Conservation (phyloP, 1,139 yeast species). For the Waltiozyma sp. region DNA sequence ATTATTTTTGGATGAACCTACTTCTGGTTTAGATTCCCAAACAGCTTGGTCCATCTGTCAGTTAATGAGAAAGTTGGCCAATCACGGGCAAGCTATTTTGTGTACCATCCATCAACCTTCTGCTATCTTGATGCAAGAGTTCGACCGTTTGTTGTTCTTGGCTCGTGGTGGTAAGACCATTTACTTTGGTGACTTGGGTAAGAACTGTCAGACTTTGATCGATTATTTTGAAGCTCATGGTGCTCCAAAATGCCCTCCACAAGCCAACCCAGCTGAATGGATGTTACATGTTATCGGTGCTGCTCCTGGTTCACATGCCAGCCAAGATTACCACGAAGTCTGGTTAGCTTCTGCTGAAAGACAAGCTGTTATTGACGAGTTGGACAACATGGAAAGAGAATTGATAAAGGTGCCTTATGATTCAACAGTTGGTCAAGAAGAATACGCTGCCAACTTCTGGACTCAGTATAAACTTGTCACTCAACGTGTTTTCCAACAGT, state of each 20-base stretch:
- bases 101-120: conserved; percentile 54
- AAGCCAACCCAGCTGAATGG: conserved; percentile 81
- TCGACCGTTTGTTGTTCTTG: conserved; percentile 63
- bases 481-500: conserved; percentile 43
- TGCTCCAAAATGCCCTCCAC: conserved; percentile 47
- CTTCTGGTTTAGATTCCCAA: conserved; percentile 87
- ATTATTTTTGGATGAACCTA: conserved; percentile 81
- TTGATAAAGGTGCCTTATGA: conserved; percentile 17
- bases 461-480: conserved; percentile 47
- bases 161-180: conserved; percentile 71
- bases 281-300: conserved; percentile 78
- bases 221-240: conserved; percentile 63
- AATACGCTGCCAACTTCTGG: conserved; percentile 33
- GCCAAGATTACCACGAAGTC: conserved; percentile 53
- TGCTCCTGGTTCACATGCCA: conserved; percentile 69
- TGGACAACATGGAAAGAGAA: conserved; percentile 35
- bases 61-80: conserved; percentile 62
- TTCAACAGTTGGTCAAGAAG: conserved; percentile 15
- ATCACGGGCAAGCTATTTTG: conserved; percentile 69
- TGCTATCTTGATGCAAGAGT: conserved; percentile 52
- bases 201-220: conserved; percentile 47
- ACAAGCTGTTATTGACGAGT: conserved; percentile 29
- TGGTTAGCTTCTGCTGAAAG: conserved; percentile 55
- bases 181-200: conserved; percentile 72
- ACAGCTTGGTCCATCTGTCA: conserved; percentile 83